phyloP scores from a whole-genome alignment of 1,284 basidiomycete genomes.

The Hypsizygus ulmarius region DNA sequence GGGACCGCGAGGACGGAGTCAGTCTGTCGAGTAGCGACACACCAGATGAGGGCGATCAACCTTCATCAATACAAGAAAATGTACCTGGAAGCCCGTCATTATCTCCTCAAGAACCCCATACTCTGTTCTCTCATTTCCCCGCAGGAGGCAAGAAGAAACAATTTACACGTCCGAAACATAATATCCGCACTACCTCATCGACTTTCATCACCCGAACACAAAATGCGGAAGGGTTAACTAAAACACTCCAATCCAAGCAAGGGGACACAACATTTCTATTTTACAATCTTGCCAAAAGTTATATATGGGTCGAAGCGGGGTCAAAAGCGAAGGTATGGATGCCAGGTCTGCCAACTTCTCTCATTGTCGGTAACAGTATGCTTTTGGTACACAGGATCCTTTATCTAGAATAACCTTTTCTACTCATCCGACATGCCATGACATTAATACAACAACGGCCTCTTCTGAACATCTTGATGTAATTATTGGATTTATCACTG shows the following conservation, averaged over 20 bases:
- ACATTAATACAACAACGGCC: constrained; percentile 78
- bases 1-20: constrained; percentile 59
- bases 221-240: constrained; percentile 72
- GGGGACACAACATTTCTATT: constrained; percentile 84
- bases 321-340: constrained; percentile 69
- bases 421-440: constrained; percentile 86
- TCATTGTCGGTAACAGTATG: constrained; percentile 10
- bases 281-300: constrained; percentile 78
- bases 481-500: constrained; percentile 89
- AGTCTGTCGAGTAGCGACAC: constrained; percentile 78
- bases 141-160: constrained; percentile 59
- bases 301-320: constrained; percentile 81
- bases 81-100: constrained; percentile 31
- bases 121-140: constrained; percentile 47
- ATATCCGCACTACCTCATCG: constrained; percentile 83
- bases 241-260: constrained; percentile 71
- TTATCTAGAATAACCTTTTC: constrained; percentile 85
- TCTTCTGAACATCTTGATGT: constrained; percentile 82
- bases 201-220: constrained; percentile 88
- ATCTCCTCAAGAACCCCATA: constrained; percentile 38
- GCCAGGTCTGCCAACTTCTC: neutral
- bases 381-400: constrained; percentile 63
- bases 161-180: constrained; percentile 77
- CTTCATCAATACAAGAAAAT: constrained; percentile 39
- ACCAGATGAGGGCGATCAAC: constrained; percentile 52